Conservation (phyloP, 176 grass and related monocot species). For the Rhynchospora tenuis region DNA sequence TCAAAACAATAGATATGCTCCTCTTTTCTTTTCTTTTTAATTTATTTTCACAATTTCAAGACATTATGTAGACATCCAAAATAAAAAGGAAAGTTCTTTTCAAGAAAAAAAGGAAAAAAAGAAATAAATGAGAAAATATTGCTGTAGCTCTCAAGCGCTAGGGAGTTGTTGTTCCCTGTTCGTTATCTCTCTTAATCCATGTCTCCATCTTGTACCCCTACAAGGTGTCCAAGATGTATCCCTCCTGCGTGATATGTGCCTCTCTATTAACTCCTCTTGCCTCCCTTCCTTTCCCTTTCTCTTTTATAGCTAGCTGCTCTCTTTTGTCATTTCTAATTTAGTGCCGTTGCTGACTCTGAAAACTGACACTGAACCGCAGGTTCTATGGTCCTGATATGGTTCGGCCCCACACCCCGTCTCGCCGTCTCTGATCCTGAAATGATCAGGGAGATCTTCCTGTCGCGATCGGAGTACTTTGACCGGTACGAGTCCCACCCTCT, state of each 20-base stretch:
- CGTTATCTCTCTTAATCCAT: background rate
- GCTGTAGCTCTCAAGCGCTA: background rate
- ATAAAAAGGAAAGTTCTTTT: background rate
- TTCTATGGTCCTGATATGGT: conserved; percentile 74
- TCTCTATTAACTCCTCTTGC: background rate
- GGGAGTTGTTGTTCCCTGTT: conserved; percentile 21
- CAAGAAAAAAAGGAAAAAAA: background rate
- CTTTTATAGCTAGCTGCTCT: background rate
- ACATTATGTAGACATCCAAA: background rate
- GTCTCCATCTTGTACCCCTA: conserved; percentile 22
- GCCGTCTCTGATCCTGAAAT: conserved; percentile 76
- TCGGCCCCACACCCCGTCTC: conserved; percentile 72
- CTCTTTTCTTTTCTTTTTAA: background rate
- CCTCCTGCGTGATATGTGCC: conserved; percentile 16
- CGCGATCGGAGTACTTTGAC: conserved; percentile 59
- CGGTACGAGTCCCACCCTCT: conserved; percentile 79
- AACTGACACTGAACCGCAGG: conserved; percentile 33
- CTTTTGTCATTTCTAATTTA: conserved; percentile 1
- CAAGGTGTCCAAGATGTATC: conserved; percentile 6
- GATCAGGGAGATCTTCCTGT: conserved; percentile 67
- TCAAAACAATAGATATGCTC: background rate
- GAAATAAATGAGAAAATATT: background rate
- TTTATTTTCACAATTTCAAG: background rate
- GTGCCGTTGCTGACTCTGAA: background rate
- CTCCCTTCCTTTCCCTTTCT: background rate